Conservation (phyloP, 2,329 filamentous ascomycete genomes). For the Talaromyces sp. region DNA sequence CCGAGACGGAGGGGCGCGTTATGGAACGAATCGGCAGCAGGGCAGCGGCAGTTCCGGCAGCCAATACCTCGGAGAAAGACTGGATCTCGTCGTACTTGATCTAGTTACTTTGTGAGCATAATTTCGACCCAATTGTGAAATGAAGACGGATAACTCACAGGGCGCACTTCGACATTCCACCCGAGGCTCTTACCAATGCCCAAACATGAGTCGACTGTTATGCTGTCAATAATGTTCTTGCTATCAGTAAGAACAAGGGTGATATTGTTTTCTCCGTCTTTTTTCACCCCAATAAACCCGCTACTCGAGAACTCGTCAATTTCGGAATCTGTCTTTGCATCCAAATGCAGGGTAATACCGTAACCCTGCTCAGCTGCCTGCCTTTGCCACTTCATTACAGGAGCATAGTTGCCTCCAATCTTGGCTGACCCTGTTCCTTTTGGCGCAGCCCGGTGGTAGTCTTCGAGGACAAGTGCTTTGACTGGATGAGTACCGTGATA, state of each 20-base stretch:
- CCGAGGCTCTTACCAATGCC: slow-evolving; percentile 25
- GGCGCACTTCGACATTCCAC: slow-evolving; percentile 30
- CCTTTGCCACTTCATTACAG: slow-evolving; percentile 29
- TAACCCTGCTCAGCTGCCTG: slow-evolving; percentile 29
- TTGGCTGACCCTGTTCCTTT: slow-evolving; percentile 30
- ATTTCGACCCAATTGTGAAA: neutral
- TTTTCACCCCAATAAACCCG: slow-evolving; percentile 30
- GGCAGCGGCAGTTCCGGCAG: slow-evolving; percentile 24
- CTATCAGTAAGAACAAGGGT: slow-evolving; percentile 29
- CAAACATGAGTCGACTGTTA: slow-evolving; percentile 25
- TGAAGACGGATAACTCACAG: slow-evolving; percentile 2
- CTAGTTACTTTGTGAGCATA: slow-evolving; percentile 13
- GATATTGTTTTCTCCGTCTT: slow-evolving; percentile 14
- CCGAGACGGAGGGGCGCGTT: slow-evolving; percentile 17
- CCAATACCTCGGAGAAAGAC: slow-evolving; percentile 24
- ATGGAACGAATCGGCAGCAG: slow-evolving; percentile 25
- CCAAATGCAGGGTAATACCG: slow-evolving; percentile 31
- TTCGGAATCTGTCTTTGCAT: slow-evolving; percentile 25
- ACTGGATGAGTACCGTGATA: slow-evolving; percentile 4
- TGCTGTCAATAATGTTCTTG: slow-evolving; percentile 26
- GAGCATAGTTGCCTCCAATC: slow-evolving; percentile 36
- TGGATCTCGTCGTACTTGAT: slow-evolving; percentile 21
- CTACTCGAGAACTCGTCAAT: slow-evolving; percentile 36
- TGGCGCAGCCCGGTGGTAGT: slow-evolving; percentile 33
- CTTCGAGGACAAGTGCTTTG: slow-evolving; percentile 29